A percentile compares a stretch with the other conserved stretches of the same genome.
These are phyloP conservation scores for Penicillium sp. DNA, from an alignment of 2,329 filamentous ascomycete genomes.

Conservation along the genomic window DNA sequence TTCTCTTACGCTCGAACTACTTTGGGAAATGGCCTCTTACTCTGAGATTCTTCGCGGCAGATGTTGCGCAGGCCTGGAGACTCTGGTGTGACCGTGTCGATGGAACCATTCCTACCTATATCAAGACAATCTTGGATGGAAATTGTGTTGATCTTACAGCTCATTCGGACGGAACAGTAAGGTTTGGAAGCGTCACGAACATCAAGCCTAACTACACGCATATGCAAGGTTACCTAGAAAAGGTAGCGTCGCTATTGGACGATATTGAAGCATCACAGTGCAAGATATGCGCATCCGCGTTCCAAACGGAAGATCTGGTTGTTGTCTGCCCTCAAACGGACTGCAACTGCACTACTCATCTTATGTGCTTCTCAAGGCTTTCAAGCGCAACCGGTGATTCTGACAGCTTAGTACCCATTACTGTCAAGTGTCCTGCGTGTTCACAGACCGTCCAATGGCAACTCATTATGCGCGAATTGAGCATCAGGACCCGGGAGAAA, in stretches of 20 bases:
- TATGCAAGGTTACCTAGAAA: slow-evolving; percentile 57
- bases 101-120: slow-evolving; percentile 52
- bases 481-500: slow-evolving; percentile 70
- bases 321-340: slow-evolving; percentile 56
- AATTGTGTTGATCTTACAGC: slow-evolving; percentile 23
- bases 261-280: slow-evolving; percentile 48
- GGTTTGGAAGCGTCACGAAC: slow-evolving; percentile 46
- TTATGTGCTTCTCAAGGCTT: slow-evolving; percentile 59
- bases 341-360: slow-evolving; percentile 58
- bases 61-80: slow-evolving; percentile 73
- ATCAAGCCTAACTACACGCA: slow-evolving; percentile 60
- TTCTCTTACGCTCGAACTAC: slow-evolving; percentile 77
- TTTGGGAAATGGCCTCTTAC: slow-evolving; percentile 83
- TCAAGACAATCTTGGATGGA: slow-evolving; percentile 62
- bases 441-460: slow-evolving; percentile 68
- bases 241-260: slow-evolving; percentile 52
- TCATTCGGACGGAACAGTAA: slow-evolving; percentile 25
- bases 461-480: slow-evolving; percentile 82
- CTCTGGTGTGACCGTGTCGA: slow-evolving; percentile 58
- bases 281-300: slow-evolving; percentile 52
- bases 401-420: slow-evolving; percentile 65
- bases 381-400: slow-evolving; percentile 46
- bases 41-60: slow-evolving; percentile 75
- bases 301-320: slow-evolving; percentile 49
- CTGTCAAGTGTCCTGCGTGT: slow-evolving; percentile 75